Evolutionary conservation across 169 alveolate genomes (phyloP), one percentile per base, ranked within the genome.

Genomic region (Plasmodium knowlesi): DNA sequence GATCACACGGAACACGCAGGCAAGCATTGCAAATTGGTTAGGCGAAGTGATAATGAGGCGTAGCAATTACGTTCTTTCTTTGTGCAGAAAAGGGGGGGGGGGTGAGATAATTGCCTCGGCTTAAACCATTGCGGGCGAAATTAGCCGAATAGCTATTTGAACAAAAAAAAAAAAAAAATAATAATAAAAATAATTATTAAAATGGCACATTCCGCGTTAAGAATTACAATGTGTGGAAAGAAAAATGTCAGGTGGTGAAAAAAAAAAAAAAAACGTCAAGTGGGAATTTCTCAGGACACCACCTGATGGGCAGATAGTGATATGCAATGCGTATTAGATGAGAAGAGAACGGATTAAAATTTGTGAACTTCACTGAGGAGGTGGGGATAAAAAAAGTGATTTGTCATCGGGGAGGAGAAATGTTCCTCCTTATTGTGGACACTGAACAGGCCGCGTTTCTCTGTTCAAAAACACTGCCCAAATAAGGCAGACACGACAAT

Each of bases 21-120:
- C n/a, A 83, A 70, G 46, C 61, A 71, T 10, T 83, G 92, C 70
- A 83, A 83, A 34, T 41, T 83, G 30, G 32, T 83, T 19, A 83
- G 82, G 50, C 37, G 82, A 10, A 67, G 25, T 70, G 79, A 30
- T 39, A 83, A 83, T 41, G 53, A 70, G 5, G n/a, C 50, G 30
- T 83, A 83, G 82, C 61, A 8, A 16, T 50, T 50, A 50, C 61
- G 61, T 50, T 50, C 1, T 50, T 50, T 19, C 8, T 43, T 50
- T 14, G 39, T 3, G 61, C 22, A 22, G 61, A 12, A 12, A 50
- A 16, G 61, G 61, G 22, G 61, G 22, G 61, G 61, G 22, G 61
- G 22, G 1, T 50, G 61, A 50, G 61, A 22, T 16, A 3, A 6
- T 50, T 50, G 0, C 61, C 61, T 16, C 1, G 61, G 61, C 61